A percentile compares a stretch with the other conserved stretches of the same genome.
Conservation (phyloP, 495 filamentous ascomycete genomes). For the Penicillium chermesinum region DNA sequence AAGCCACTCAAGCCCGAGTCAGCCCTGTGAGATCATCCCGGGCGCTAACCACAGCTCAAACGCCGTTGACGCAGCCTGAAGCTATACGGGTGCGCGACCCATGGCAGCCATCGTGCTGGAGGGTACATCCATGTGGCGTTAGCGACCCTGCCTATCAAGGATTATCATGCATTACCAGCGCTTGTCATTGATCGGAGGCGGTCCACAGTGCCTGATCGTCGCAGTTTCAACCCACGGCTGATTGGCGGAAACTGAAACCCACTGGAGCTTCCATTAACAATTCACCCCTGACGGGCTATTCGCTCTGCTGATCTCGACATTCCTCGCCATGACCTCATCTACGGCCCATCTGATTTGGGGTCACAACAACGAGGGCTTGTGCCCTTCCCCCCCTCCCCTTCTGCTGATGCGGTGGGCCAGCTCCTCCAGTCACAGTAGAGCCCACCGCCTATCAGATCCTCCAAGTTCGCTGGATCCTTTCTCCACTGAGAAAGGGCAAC, state of each 20-base stretch:
- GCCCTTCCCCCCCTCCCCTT: not conserved
- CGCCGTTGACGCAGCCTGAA: not conserved
- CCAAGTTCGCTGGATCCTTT: slow-evolving; percentile 13
- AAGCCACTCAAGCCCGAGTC: not conserved
- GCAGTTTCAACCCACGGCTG: not conserved
- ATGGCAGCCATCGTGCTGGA: not conserved
- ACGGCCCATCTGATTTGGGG: too few relatives aligned
- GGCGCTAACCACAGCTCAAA: not conserved
- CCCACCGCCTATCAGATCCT: slow-evolving; percentile 9
- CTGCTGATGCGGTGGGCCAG: slow-evolving; percentile 15
- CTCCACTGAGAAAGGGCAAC: slow-evolving; percentile 11
- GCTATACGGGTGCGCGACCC: not conserved
- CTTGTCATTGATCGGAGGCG: not conserved
- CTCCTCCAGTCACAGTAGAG: slow-evolving; percentile 11
- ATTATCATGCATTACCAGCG: not conserved
- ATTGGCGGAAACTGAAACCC: not conserved
- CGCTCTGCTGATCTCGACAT: not conserved
- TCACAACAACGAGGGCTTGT: not conserved
- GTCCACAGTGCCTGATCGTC: not conserved
- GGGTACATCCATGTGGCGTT: not conserved
- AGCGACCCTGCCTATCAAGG: not conserved
- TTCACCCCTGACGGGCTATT: too few relatives aligned
- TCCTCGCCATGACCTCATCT: too few relatives aligned
- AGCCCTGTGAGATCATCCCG: not conserved
- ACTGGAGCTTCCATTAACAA: not conserved